These are phyloP conservation scores for Claviceps spartinae DNA, from an alignment of 2,329 filamentous ascomycete genomes.

Conservation along the genomic window DNA sequence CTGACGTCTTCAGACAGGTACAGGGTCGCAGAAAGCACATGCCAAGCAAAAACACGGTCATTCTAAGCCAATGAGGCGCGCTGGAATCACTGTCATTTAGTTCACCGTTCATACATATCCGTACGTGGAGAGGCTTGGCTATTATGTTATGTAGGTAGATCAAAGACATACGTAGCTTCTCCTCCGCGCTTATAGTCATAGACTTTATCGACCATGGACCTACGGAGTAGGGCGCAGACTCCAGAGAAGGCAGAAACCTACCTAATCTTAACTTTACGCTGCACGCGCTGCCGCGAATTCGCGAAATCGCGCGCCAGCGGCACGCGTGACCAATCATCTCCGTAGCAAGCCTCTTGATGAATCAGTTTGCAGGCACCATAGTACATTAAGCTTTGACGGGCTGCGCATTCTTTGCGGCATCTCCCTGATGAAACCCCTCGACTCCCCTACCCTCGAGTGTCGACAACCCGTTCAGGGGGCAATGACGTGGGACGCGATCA, in stretches of 20 bases:
- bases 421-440: not conserved
- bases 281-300: not conserved
- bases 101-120: too few relatives aligned
- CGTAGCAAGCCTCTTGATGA: not conserved
- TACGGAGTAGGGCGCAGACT: too few relatives aligned
- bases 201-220: too few relatives aligned
- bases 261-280: not conserved
- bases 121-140: not conserved
- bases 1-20: constrained; percentile 1
- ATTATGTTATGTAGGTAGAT: too few relatives aligned
- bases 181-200: too few relatives aligned
- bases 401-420: not conserved
- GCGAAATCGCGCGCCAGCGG: too few relatives aligned
- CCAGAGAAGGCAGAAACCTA: not conserved
- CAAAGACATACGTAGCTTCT: too few relatives aligned
- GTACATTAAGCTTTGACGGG: not conserved
- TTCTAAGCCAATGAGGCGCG: not conserved
- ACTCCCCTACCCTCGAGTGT: too few relatives aligned
- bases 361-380: not conserved
- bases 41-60: not conserved
- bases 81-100: not conserved
- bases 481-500: not conserved
- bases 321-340: not conserved
- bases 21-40: not conserved
- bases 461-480: not conserved